A percentile compares a stretch with the other conserved stretches of the same genome.
Conservation (phyloP, 441 rosid species). For the Corymbia citriodora region DNA sequence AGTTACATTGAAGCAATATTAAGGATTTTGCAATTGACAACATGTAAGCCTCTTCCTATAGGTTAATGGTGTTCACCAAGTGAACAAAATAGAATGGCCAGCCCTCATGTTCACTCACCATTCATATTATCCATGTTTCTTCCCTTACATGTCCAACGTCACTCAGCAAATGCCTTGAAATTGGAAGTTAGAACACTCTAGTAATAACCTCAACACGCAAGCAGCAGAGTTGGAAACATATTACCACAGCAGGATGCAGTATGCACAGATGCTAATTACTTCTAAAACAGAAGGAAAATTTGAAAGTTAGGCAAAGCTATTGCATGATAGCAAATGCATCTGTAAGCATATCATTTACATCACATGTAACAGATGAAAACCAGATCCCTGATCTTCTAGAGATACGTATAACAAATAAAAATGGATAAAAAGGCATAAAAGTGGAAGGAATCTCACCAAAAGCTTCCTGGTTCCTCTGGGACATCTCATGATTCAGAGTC, state of each 20-base stretch:
- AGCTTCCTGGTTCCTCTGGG: slow-evolving; percentile 13
- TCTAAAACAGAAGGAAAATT: not conserved
- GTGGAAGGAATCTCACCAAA: not conserved
- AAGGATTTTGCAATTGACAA: not conserved
- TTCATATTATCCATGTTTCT: not conserved
- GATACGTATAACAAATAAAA: not conserved
- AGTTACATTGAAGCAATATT: not conserved
- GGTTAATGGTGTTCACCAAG: not conserved
- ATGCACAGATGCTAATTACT: not conserved
- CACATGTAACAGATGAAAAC: not conserved
- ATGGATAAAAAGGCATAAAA: not conserved
- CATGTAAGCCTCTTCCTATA: not conserved
- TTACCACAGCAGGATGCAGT: not conserved
- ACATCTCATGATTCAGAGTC: slow-evolving; percentile 13
- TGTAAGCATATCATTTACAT: not conserved
- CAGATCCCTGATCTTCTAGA: not conserved
- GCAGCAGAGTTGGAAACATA: not conserved
- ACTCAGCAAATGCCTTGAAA: not conserved
- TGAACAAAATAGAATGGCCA: not conserved
- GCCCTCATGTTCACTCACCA: not conserved
- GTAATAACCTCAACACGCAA: not conserved
- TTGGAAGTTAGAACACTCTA: not conserved
- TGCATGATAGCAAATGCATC: not conserved
- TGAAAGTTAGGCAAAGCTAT: not conserved
- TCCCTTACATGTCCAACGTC: not conserved